Evolutionary conservation across 345 rosid species (phyloP), one percentile per base, ranked within the genome.

Genomic region (Populus davidiana): DNA sequence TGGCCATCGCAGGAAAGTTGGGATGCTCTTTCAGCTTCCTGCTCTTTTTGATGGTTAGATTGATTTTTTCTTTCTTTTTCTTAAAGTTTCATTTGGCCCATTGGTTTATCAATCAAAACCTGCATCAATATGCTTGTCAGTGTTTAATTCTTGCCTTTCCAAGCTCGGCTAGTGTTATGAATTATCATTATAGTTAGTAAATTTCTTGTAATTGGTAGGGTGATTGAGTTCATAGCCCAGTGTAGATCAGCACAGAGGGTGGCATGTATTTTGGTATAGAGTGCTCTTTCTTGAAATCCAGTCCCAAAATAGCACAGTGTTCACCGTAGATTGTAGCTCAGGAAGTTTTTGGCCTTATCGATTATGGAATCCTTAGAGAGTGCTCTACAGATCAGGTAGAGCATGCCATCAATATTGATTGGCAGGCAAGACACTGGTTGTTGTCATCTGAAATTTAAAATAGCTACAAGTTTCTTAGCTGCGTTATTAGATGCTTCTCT

Each of bases 11-110:
- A 90, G 96, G 71, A 87, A 87, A 79, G 98, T 95, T 13, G 99
- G 99, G 29, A 92, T 95, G 99, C 93, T 95, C 61, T 95, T 95
- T 80, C 98, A 94, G 92, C 88, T 89, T 56, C 98, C 98, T 8
- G 97, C 77, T 78, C 88, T 93, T 7, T 95, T 95, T 49, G 85
- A 93, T 86, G 98, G 98, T 94, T 67, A 33, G 59, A 31, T 21
- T 5, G 8, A 8, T 50, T 5, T 41, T 18, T 61, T 8, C 8
- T 38, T 35, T 17, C 27, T 18, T 41, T 8, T 38, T 7, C 4
- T 69, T 11, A 13, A 12, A 6, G 18, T 11, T 47, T 23, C 5
- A 25, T 31, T 35, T 29, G 10, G 8, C 59, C 1, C 59, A 20
- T 18, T 52, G 59, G 3, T 20, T 52, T 52, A 52, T 20, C n/a